These are phyloP conservation scores for Thraustochytrium striatum DNA, from an alignment of 352 stramenopile species.

Conservation along the genomic window DNA sequence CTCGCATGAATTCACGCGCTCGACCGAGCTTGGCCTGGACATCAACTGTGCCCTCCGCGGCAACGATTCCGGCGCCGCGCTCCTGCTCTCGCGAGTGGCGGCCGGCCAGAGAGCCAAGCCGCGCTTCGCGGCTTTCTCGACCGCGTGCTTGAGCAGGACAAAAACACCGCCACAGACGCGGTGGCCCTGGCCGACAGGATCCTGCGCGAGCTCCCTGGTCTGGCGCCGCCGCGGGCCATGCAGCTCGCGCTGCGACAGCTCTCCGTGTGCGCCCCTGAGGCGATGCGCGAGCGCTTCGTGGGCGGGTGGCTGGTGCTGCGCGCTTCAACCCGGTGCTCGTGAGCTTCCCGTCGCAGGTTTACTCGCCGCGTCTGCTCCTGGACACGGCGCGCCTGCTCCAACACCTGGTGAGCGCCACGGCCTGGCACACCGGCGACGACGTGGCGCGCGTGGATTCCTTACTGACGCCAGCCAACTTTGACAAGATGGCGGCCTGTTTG, in stretches of 20 bases:
- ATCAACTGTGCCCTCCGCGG: not conserved
- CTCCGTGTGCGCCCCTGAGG: not conserved
- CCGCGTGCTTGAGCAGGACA: not conserved
- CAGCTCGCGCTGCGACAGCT: not conserved
- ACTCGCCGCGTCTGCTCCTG: not conserved
- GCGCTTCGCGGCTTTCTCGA: not conserved
- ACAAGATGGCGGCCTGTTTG: not conserved
- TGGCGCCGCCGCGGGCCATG: not conserved
- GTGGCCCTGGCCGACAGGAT: not conserved
- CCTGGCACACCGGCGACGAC: not conserved
- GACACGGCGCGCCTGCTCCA: slow-evolving; percentile 12
- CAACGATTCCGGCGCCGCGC: not conserved
- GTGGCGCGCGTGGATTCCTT: not conserved
- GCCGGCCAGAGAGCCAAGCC: not conserved
- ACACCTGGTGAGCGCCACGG: not conserved
- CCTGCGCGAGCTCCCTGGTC: not conserved
- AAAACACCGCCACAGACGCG: not conserved
- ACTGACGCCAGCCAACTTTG: not conserved
- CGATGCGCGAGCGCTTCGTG: not conserved
- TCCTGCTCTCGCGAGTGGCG: not conserved
- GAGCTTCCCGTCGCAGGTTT: not conserved
- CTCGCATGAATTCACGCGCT: not conserved
- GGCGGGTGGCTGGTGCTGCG: slow-evolving; percentile 10
- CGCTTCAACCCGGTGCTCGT: slow-evolving; percentile 22
- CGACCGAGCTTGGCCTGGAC: not conserved